Percentiles rank a stretch among this genome's conserved stretches.
Conservation (phyloP, 2,329 filamentous ascomycete species). For the Verticillium albo-atrum region DNA sequence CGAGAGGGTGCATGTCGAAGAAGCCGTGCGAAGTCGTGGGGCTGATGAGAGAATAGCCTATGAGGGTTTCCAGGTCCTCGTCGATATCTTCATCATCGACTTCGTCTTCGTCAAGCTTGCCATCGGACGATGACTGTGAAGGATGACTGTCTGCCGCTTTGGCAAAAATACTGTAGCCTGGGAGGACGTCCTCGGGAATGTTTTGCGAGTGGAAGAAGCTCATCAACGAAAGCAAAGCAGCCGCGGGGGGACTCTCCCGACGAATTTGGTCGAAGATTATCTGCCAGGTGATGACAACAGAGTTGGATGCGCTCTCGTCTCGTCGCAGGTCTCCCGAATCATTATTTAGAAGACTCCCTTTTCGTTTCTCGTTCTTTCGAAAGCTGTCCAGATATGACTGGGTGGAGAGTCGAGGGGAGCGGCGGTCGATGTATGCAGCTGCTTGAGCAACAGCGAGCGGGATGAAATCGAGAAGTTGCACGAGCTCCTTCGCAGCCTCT, state of each 20-base stretch:
- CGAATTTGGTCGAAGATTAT: constrained; percentile 26
- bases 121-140: no score
- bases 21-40: constrained; percentile 10
- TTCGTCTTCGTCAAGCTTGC: no score
- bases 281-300: constrained; percentile 21
- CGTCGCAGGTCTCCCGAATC: constrained; percentile 5
- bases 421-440: constrained; percentile 19
- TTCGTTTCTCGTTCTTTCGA: constrained; percentile 19
- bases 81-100: no score
- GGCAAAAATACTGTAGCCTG: not conserved
- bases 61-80: constrained; percentile 26
- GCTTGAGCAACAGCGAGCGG: constrained; percentile 24
- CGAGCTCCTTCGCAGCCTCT: not conserved
- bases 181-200: not conserved
- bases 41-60: constrained; percentile 30
- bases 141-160: no score
- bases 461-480: constrained; percentile 17
- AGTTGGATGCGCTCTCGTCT: constrained; percentile 13
- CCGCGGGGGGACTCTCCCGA: constrained; percentile 23
- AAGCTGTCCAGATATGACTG: constrained; percentile 25
- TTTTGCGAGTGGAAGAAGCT: not conserved
- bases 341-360: constrained; percentile 14
- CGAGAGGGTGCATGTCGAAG: constrained; percentile 19
- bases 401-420: constrained; percentile 15
- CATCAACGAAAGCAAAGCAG: constrained; percentile 33